These are phyloP conservation scores for Aspergillaceae sp. DNA, from an alignment of 2,329 filamentous ascomycete species.

Conservation along the genomic window DNA sequence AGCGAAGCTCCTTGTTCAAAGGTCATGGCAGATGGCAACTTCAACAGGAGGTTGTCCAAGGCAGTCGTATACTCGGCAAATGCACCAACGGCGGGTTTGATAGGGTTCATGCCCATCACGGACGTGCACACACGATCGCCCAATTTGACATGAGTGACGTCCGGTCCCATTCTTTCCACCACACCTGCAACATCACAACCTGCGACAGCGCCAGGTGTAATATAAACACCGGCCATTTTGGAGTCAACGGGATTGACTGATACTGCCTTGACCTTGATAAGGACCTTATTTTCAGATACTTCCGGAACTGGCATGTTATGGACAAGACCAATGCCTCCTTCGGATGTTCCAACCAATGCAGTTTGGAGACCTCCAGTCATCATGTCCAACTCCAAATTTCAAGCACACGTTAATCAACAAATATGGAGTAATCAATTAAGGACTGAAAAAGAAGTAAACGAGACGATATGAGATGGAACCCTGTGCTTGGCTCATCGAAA, in stretches of 20 bases:
- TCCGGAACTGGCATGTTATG: not conserved
- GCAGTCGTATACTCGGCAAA: constrained; percentile 30
- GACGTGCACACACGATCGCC: constrained; percentile 29
- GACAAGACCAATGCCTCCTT: not conserved
- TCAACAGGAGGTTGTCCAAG: constrained; percentile 19
- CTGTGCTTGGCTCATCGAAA: not conserved
- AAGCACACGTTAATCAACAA: not conserved
- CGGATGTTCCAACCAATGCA: not conserved
- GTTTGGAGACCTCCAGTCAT: not conserved
- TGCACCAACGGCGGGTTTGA: constrained; percentile 20
- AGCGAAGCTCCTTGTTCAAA: constrained; percentile 24
- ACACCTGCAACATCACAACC: constrained; percentile 10
- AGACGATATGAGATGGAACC: not conserved
- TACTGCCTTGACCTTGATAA: constrained; percentile 11
- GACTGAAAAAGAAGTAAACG: not conserved
- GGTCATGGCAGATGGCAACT: constrained; percentile 20
- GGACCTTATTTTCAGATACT: constrained; percentile 3
- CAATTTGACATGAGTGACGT: not conserved
- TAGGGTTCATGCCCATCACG: constrained; percentile 21
- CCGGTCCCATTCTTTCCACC: constrained; percentile 5
- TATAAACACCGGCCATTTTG: constrained; percentile 14
- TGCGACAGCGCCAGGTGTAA: constrained; percentile 5
- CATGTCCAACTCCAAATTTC: not conserved
- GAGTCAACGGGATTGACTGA: constrained; percentile 18
- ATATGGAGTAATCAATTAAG: not conserved